Percentiles rank a stretch among this genome's conserved stretches.
phyloP scores from a whole-genome alignment of 1,284 basidiomycete genomes.

The Hymenochaete sp. region DNA sequence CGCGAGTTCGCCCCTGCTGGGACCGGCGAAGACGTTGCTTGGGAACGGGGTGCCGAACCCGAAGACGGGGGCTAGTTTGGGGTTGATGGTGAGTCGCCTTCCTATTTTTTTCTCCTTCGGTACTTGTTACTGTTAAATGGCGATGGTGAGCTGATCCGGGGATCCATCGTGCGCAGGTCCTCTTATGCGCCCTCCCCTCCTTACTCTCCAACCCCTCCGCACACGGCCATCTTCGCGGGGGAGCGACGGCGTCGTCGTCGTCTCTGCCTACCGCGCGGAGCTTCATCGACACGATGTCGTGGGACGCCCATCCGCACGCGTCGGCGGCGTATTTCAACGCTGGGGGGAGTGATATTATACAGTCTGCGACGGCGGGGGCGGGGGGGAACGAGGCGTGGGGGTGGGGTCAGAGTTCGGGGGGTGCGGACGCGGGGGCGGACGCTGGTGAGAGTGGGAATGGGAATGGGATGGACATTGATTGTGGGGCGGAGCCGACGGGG shows the following conservation, averaged over 20 bases:
- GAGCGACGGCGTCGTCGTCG: slow-evolving; percentile 24
- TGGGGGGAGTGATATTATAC: neutral
- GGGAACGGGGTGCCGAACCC: slow-evolving; percentile 21
- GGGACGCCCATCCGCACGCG: slow-evolving; percentile 25
- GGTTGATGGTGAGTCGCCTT: slow-evolving; percentile 52
- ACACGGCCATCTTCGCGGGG: slow-evolving; percentile 46
- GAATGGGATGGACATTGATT: slow-evolving; percentile 41
- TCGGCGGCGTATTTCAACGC: slow-evolving; percentile 42
- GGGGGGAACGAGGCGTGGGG: no score
- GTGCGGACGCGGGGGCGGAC: slow-evolving; percentile 22
- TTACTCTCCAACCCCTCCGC: slow-evolving; percentile 41
- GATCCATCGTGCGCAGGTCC: slow-evolving; percentile 37
- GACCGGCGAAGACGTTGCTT: slow-evolving; percentile 7
- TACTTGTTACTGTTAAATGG: no score
- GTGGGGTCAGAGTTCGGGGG: no score
- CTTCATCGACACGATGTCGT: slow-evolving; percentile 31
- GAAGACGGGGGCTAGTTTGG: slow-evolving; percentile 52
- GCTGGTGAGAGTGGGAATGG: slow-evolving; percentile 30
- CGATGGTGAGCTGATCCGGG: slow-evolving; percentile 10
- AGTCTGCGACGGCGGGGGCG: no score
- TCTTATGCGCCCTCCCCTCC: slow-evolving; percentile 66
- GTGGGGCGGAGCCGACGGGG: no score
- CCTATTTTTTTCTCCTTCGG: slow-evolving; percentile 18
- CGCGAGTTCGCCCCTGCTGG: slow-evolving; percentile 36
- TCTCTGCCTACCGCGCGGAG: no score